phyloP scores from a whole-genome alignment of 768 basidiomycete species.

The Hericium erinaceus region DNA sequence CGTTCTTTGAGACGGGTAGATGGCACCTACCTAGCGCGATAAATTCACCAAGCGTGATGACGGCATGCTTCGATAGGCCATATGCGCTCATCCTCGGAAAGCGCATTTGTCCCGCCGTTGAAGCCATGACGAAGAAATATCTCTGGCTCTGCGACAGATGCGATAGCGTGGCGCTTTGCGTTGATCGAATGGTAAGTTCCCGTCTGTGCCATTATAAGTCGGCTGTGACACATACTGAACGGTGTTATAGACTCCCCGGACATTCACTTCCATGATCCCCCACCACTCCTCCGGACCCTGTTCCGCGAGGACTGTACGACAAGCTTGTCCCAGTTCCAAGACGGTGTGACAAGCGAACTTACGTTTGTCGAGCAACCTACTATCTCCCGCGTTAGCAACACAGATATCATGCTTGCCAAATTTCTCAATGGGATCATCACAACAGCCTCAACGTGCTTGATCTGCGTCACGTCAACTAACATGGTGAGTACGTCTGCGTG shows the following conservation, averaged over 20 bases:
- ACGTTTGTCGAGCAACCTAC: not conserved
- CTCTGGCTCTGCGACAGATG: not conserved
- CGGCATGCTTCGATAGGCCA: not conserved
- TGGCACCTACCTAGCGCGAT: not conserved
- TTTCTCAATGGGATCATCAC: conserved; percentile 9
- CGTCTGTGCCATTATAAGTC: not conserved
- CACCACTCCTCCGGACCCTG: conserved; percentile 18
- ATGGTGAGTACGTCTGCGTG: conserved; percentile 1
- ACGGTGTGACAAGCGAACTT: not conserved
- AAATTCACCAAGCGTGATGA: not conserved
- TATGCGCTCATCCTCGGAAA: not conserved
- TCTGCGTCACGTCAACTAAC: conserved; percentile 9
- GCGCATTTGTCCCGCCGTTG: not conserved
- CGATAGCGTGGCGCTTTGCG: not conserved
- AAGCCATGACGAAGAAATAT: not conserved
- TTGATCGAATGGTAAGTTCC: not conserved
- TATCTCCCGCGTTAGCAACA: conserved; percentile 9
- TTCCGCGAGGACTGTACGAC: conserved; percentile 9
- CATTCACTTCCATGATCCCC: conserved; percentile 16
- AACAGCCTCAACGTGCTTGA: not conserved
- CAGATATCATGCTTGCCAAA: conserved; percentile 17
- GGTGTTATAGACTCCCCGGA: conserved; percentile 16
- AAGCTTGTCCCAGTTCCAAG: too few species aligned
- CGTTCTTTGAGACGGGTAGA: not conserved
- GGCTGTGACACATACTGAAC: conserved; percentile 10